Conservation (phyloP, 1,139 yeast species). For the Diutina catenulata region DNA sequence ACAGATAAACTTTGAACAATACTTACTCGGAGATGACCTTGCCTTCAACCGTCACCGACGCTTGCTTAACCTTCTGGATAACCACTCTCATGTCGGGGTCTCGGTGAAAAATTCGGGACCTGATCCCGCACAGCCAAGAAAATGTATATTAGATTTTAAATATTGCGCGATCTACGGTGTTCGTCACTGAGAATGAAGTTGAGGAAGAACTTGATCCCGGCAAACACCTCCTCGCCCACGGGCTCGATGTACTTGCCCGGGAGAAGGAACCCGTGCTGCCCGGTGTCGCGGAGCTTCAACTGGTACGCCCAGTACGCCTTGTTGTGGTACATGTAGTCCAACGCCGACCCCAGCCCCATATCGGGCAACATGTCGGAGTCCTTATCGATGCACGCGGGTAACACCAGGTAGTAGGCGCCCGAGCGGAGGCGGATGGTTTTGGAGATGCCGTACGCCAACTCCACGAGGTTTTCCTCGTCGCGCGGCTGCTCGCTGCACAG, state of each 20-base stretch:
- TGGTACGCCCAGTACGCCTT: conserved; percentile 81
- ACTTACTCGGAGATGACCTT: conserved; percentile 46
- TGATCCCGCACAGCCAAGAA: neutral
- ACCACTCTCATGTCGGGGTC: conserved; percentile 60
- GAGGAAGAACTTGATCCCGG: conserved; percentile 61
- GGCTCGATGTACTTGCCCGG: conserved; percentile 64
- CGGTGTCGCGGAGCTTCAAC: conserved; percentile 70
- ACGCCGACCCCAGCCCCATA: conserved; percentile 68
- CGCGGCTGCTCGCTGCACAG: conserved; percentile 64
- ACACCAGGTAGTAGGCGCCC: conserved; percentile 55
- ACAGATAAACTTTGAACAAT: neutral
- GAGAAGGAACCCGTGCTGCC: conserved; percentile 71
- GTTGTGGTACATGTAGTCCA: conserved; percentile 77
- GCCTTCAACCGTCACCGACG: conserved; percentile 75
- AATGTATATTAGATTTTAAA: neutral
- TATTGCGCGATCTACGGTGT: neutral
- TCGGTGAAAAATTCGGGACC: neutral
- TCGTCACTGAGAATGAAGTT: conserved; percentile 42
- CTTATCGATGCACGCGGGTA: conserved; percentile 71
- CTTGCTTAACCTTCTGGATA: conserved; percentile 74
- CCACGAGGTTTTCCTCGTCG: conserved; percentile 70
- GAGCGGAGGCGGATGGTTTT: conserved; percentile 55
- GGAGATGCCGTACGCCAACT: conserved; percentile 69
- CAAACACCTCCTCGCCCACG: conserved; percentile 64
- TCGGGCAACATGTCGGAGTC: conserved; percentile 61